phyloP scores from a whole-genome alignment of 148 eudicot species.

The Tetragonia tetragonoides region DNA sequence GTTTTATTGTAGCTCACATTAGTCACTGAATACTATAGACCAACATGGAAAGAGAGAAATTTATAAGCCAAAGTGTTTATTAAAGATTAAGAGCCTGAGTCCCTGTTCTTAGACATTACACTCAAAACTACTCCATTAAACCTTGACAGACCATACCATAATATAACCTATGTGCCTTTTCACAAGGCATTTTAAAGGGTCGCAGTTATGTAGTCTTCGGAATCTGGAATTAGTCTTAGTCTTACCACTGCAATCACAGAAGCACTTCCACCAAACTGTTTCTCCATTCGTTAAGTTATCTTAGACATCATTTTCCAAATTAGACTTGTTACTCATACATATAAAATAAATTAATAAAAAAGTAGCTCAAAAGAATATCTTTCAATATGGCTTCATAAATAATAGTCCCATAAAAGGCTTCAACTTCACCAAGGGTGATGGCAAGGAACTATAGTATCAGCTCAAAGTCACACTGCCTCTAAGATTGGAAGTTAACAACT shows the following conservation, averaged over 20 bases:
- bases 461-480: not conserved
- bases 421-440: not conserved
- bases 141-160: not conserved
- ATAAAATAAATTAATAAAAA: not conserved
- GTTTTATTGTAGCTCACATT: not conserved
- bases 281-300: not conserved
- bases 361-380: not conserved
- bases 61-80: too few species aligned
- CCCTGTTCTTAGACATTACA: too few species aligned
- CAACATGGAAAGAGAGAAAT: too few species aligned
- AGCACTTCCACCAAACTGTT: not conserved
- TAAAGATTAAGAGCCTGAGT: too few species aligned
- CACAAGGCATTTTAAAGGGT: not conserved
- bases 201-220: too few species aligned
- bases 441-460: not conserved
- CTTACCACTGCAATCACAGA: too few species aligned
- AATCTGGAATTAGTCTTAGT: too few species aligned
- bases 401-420: not conserved
- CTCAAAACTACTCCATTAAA: not conserved
- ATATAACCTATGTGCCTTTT: not conserved
- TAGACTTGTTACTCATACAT: not conserved
- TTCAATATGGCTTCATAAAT: not conserved
- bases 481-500: not conserved
- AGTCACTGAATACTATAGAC: not conserved
- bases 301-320: not conserved